Base-by-base conservation (phyloP, 169 alveolate species). In the Besnoitia besnoiti region DNA sequence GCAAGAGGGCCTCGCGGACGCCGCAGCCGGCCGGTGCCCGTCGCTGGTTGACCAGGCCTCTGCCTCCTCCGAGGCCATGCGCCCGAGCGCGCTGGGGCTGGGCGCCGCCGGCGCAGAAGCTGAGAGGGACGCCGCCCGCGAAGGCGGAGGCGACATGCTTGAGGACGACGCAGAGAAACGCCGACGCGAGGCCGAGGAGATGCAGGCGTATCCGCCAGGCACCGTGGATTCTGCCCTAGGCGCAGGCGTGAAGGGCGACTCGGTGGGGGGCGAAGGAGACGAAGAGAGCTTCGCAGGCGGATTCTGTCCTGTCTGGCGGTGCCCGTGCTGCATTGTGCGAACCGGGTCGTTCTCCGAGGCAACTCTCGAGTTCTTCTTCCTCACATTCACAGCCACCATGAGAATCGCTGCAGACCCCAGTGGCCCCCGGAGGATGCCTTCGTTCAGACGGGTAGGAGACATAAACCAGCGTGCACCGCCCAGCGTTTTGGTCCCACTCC, bases 241-340 rank as follows among this genome's bases (percentile, higher is more conserved):
- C 44, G 76, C 35, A 19, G 80, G 24, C 24, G 80, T 21, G n/a
- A 42, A 30, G 42, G 33, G 46, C 40, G 80, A 30, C 80, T 67
- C 12, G 44, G 0, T 67, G 12, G n/a, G n/a, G 80, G 80, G 30
- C 44, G 80, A 42, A 30, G n/a, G 80, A 7, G 46, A 16, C 39
- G 46, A 67, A 30, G 46, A 67, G 12, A 0, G 14, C 80, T n/a
- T 30, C n/a, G 39, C n/a, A 24, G 19, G 80, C 44, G 10, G 80
- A 37, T 67, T 30, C 80, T 5, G 33, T 3, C 37, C 27, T 8
- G 10, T 3, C 8, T 77, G 87, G 87, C 87, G 87, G 33, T 77
- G 87, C 40, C 87, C 87, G 37, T 77, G 87, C 87, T 77, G 87
- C 87, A 42, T 77, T 37, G 55, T 42, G 5, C 10, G 87, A 44